These are phyloP conservation scores for Lanzia echinophila DNA, from an alignment of 2,329 filamentous ascomycete species.

Conservation along the genomic window DNA sequence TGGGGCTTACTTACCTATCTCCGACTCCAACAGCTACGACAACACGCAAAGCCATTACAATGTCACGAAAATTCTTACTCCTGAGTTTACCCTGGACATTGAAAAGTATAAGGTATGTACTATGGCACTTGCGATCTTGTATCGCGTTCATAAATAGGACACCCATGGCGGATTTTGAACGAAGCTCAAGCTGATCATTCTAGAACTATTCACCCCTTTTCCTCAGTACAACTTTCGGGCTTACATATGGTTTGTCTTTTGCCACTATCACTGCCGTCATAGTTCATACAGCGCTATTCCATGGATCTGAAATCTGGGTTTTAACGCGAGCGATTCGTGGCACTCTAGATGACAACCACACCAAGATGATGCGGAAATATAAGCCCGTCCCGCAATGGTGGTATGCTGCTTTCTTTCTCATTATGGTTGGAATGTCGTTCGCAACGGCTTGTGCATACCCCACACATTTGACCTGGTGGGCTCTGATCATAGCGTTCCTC, in stretches of 20 bases:
- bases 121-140: constrained; percentile 58
- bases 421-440: constrained; percentile 39
- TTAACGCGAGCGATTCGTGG: constrained; percentile 58
- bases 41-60: constrained; percentile 57
- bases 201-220: constrained; percentile 65
- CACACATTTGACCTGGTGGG: constrained; percentile 21
- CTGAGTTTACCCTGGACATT: constrained; percentile 61
- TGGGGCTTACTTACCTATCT: constrained; percentile 53
- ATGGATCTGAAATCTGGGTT: constrained; percentile 59
- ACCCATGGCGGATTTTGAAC: too few species aligned
- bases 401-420: constrained; percentile 41
- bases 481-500: constrained; percentile 22
- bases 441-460: constrained; percentile 12
- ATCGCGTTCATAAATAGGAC: too few species aligned
- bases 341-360: constrained; percentile 31
- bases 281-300: constrained; percentile 60
- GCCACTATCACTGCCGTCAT: constrained; percentile 63
- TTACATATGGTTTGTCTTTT: constrained; percentile 66
- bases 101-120: constrained; percentile 55
- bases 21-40: constrained; percentile 56
- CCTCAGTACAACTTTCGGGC: constrained; percentile 64
- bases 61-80: constrained; percentile 57
- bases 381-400: constrained; percentile 51
- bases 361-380: constrained; percentile 51
- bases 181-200: too few species aligned